phyloP scores from a whole-genome alignment of 352 stramenopile genomes.

The Detonula confervacea region DNA sequence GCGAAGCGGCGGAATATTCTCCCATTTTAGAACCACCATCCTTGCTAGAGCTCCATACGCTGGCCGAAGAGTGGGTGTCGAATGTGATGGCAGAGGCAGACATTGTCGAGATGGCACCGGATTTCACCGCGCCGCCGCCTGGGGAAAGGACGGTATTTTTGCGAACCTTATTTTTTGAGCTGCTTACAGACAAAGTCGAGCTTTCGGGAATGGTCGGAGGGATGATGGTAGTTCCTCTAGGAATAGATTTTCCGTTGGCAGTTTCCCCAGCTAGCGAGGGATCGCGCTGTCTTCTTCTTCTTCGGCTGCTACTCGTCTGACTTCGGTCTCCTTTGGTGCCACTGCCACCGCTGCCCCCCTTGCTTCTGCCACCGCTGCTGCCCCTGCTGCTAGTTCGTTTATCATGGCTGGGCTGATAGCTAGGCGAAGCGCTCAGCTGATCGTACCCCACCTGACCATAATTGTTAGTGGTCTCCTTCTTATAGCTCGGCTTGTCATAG shows the following conservation, averaged over 20 bases:
- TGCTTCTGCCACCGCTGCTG: too few relatives aligned
- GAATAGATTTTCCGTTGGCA: too few relatives aligned
- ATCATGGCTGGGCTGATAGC: too few relatives aligned
- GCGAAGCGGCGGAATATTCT: not conserved
- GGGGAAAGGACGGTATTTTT: not conserved
- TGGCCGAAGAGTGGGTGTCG: not conserved
- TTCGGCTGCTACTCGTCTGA: too few relatives aligned
- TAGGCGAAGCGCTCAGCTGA: too few relatives aligned
- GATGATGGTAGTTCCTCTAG: not conserved
- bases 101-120: not conserved
- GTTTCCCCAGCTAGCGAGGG: not conserved
- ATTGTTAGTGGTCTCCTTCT: too few relatives aligned
- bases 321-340: too few relatives aligned
- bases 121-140: not conserved
- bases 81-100: slow-evolving; percentile 17
- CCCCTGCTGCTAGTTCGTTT: too few relatives aligned
- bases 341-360: too few relatives aligned
- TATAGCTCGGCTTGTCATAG: too few relatives aligned
- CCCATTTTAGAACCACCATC: not conserved
- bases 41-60: not conserved
- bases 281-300: not conserved
- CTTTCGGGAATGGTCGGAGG: not conserved
- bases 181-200: not conserved
- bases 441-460: too few relatives aligned
- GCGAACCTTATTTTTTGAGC: not conserved